phyloP scores from a whole-genome alignment of 2,329 filamentous ascomycete genomes.

The Diaporthe helianthi region DNA sequence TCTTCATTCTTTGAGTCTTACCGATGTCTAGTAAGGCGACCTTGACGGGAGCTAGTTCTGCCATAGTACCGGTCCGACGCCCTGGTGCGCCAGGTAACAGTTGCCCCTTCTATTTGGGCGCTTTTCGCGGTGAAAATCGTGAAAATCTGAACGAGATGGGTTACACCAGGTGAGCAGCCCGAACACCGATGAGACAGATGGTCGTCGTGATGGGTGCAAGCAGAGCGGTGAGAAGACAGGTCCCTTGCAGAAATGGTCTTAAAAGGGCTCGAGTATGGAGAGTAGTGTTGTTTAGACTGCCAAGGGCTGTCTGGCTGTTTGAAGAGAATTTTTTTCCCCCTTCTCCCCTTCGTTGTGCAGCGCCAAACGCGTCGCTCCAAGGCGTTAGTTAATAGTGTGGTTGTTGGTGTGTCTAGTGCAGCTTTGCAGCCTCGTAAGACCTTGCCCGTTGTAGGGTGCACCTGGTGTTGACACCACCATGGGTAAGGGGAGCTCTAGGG shows the following conservation, averaged over 20 bases:
- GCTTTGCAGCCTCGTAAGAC: not conserved
- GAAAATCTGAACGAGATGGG: not conserved
- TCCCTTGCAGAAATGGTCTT: slow-evolving; percentile 1
- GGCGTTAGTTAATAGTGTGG: not conserved
- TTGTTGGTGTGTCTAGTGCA: not conserved
- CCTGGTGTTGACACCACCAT: not conserved
- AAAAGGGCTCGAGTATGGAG: slow-evolving; percentile 8
- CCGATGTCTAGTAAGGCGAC: slow-evolving; percentile 66
- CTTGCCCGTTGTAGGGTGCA: slow-evolving; percentile 9
- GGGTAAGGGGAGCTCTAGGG: slow-evolving; percentile 17
- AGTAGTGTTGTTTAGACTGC: slow-evolving; percentile 1
- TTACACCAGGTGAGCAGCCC: slow-evolving; percentile 5
- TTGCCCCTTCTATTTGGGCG: not conserved
- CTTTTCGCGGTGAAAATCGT: slow-evolving; percentile 16
- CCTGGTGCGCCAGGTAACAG: slow-evolving; percentile 15
- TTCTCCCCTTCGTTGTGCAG: slow-evolving; percentile 1
- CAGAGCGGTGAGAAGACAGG: slow-evolving; percentile 19
- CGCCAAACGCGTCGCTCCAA: slow-evolving; percentile 3
- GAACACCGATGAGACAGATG: slow-evolving; percentile 11
- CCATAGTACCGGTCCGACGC: slow-evolving; percentile 40
- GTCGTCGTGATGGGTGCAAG: not conserved
- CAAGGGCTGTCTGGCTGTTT: not conserved
- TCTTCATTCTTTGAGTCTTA: slow-evolving; percentile 43
- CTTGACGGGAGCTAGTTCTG: slow-evolving; percentile 46
- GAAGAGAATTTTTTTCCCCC: slow-evolving; percentile 10